Base-by-base conservation (phyloP, 2,329 filamentous ascomycete genomes). In the Trichoderma endophyticum region DNA sequence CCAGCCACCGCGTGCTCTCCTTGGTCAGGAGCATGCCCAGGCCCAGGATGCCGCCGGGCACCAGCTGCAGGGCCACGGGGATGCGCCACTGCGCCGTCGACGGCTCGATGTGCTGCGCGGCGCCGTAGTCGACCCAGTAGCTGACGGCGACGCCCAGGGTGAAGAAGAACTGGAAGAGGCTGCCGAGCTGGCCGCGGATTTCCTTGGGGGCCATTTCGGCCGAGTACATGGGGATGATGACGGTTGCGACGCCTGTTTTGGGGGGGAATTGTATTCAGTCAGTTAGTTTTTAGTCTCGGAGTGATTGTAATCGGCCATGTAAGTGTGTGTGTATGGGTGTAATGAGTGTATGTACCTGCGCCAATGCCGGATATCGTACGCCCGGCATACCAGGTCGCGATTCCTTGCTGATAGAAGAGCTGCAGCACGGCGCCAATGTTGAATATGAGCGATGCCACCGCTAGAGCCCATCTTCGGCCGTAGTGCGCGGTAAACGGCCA, bases 51-150 rank as follows among this genome's bases (percentile, higher is more conserved):
- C 79, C 84, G 3, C 83, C 84, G 0, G 84, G 84, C 1, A 87
- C 79, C 6, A 87, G 80, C 74, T 87, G 84, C 18, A 86, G 77
- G 2, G 80, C 82, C 4, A 85, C 81, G 7, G 86, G 84, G 18
- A 87, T 82, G 73, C 86, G 85, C 86, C 86, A 87, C 75, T 87
- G 86, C 9, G 75, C 77, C 0, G 83, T 84, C 0, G 78, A 79
- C 1, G 77, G 57, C 0, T 77, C 71, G 28, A 86, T 77, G 63
- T 84, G 80, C 51, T 80, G 78, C 2, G 77, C 74, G 6, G 85
- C 84, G 6, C 80, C 86, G 68, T 86, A 87, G 72, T 85, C 84
- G 26, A 87, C 75, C 80, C 84, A 84, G 76, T 84, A 83, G 43
- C 78, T 79, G 6, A 80, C 81, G 73, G 84, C 80, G 21, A 83